A percentile compares a stretch with the other conserved stretches of the same genome.
Evolutionary conservation across 75 land plant species (phyloP).

Genomic region (Pinus albicaulis): DNA sequence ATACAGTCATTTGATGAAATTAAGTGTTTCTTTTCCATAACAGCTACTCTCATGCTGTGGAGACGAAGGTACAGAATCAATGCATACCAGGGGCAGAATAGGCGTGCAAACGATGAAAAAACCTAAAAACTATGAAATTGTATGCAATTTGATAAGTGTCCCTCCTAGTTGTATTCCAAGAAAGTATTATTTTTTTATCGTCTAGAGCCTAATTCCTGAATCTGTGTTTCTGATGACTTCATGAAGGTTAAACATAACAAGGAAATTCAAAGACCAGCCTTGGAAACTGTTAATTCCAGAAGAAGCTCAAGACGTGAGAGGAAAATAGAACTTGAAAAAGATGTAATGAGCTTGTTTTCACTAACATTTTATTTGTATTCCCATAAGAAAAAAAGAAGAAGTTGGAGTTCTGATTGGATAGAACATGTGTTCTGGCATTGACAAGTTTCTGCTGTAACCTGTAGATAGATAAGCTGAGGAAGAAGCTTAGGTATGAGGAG

Average conservation of each 20-base stretch:
- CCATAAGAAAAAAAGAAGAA: not conserved
- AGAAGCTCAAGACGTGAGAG: conserved; percentile 6
- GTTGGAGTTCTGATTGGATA: not conserved
- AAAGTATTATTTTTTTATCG: not conserved
- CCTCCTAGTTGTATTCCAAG: not conserved
- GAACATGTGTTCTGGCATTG: not conserved
- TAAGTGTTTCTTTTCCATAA: not conserved
- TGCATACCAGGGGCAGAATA: conserved; percentile 1
- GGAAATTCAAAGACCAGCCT: not conserved
- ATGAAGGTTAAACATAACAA: conserved; percentile 2
- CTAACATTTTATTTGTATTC: not conserved
- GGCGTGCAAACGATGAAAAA: conserved; percentile 5
- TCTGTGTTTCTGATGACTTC: not conserved
- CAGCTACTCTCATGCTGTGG: conserved; percentile 11
- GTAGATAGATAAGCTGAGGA: conserved; percentile 12
- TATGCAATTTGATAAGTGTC: conserved; percentile 2
- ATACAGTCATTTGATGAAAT: not conserved
- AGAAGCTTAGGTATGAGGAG: conserved; percentile 27
- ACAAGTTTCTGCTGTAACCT: not conserved
- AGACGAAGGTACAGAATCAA: not conserved
- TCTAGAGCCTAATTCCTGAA: not conserved
- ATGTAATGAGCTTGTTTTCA: not conserved
- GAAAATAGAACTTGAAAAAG: conserved; percentile 12
- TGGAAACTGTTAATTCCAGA: not conserved
- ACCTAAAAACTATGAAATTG: not conserved